Conservation (phyloP, 2,329 filamentous ascomycete genomes). For the Colletotrichum sansevieriae region DNA sequence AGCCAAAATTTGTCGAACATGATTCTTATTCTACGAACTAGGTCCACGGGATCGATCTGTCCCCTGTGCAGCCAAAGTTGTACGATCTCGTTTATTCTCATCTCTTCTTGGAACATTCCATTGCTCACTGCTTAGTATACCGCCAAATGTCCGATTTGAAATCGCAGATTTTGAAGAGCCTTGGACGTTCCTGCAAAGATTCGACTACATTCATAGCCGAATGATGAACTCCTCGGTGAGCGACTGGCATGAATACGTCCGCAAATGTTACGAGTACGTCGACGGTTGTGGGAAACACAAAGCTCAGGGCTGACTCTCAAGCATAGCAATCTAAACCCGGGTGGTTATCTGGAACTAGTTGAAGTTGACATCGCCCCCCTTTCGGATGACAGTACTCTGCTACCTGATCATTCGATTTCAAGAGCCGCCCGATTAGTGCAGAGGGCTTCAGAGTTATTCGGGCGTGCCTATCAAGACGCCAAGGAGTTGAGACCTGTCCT, state of each 20-base stretch:
- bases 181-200: constrained; percentile 52
- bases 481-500: constrained; percentile 54
- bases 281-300: background rate
- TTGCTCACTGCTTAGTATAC: constrained; percentile 47
- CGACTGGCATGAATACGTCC: constrained; percentile 66
- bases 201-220: constrained; percentile 71
- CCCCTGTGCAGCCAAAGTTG: constrained; percentile 45
- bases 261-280: constrained; percentile 55
- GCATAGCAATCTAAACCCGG: background rate
- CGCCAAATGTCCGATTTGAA: constrained; percentile 54
- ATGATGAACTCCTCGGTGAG: constrained; percentile 66
- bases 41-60: constrained; percentile 53
- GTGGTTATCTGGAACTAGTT: constrained; percentile 57
- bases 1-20: background rate
- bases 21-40: constrained; percentile 8
- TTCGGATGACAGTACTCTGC: constrained; percentile 57
- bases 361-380: constrained; percentile 55
- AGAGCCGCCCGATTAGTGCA: constrained; percentile 50
- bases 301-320: background rate
- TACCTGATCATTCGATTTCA: constrained; percentile 43
- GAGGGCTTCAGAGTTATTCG: constrained; percentile 48
- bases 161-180: constrained; percentile 53
- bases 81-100: constrained; percentile 17
- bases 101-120: background rate
- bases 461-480: constrained; percentile 48